Base-by-base conservation (phyloP, 2,329 filamentous ascomycete species). In the Pseudohalonectria lignicola region DNA sequence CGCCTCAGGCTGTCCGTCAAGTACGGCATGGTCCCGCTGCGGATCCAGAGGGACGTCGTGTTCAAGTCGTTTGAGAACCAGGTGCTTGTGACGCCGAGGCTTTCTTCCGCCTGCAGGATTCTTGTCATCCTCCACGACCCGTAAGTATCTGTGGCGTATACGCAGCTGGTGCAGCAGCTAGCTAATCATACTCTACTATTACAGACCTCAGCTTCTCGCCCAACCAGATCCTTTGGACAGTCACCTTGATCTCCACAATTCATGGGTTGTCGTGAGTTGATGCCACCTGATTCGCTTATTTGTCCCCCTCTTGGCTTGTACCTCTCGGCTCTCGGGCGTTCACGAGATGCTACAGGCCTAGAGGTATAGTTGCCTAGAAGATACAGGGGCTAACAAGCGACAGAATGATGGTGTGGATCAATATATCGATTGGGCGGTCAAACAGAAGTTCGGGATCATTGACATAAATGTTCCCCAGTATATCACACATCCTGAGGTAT, bases 111-210 rank as follows among this genome's bases (percentile, higher is more conserved):
- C 15, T 74, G 72, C 40, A 85, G 78, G 38, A 67, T 96, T 4
- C 55, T 98, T 11, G 65, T 98, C 10, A 82, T 96, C 34, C 81
- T 98, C 40, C 92, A 98, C 56, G 90, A 95, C 52, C 86, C 90
- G 70, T 86, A 60, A 68, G 81, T 68, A 23, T 32, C 20, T 21
- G 30, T 18, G 19, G 7, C 6, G 25, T 8, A 31, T 8, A 31
- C 6, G 3, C 16, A 18, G 20, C 13, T 18, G 12, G 19, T 21
- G n/a, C n/a, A n/a, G n/a, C n/a, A n/a, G n/a, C n/a, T n/a, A n/a
- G n/a, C n/a, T n/a, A n/a, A n/a, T n/a, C n/a, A n/a, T n/a, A n/a
- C n/a, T n/a, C n/a, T 49, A 43, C 39, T 19, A 8, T 8, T 18
- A 4, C 43, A 82, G 81, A n/a, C 82, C 83, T 4, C 78, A 84